Evolutionary conservation across 768 basidiomycete genomes (phyloP), one percentile per base, ranked within the genome.

Genomic region (Leucosporidium yakuticum): DNA sequence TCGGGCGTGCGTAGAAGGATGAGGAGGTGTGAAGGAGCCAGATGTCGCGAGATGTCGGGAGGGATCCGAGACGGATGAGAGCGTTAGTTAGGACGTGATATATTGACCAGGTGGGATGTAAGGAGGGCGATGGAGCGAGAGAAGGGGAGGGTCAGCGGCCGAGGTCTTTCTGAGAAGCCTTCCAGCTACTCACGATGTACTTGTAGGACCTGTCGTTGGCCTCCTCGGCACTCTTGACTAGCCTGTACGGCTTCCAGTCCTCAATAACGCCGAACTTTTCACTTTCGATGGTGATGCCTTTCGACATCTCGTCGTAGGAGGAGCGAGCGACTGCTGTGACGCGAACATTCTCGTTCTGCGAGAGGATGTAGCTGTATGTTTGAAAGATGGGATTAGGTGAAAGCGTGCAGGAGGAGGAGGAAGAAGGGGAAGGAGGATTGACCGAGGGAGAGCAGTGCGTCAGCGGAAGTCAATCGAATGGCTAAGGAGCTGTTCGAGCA

Each of bases 261-360:
- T 76, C 77, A 23, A 85, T 79, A 8, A 82, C 76, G 27, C 87
- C 88, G 62, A 85, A 87, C 74, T 85, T 86, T 36, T 75, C 76
- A 69, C 86, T 87, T 60, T 82, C 78, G 71, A 89, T 81, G 55
- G 82, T 76, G 70, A 87, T 78, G 1, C 87, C 87, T 50, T 83
- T 76, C 17, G 81, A 79, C 19, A 85, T 81, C 3, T 80, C 78
- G 19, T 85, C 82, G 74, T 84, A 87, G 67, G 89, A 88, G 60
- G 88, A 85, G 64, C 89, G 78, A 2, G 88, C 89, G 2, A 90
- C 86, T 23, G 81, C 86, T 1, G 89, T 90, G 14, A 91, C 85
- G 31, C 84, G 81, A 1, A 83, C 87, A 36, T 82, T 79, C 17
- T 85, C 83, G 72, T 85, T 84, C 67, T 83, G 79, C 68, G 84